Evolutionary conservation across 345 rosid species (phyloP).

Genomic region (Mangifera indica): DNA sequence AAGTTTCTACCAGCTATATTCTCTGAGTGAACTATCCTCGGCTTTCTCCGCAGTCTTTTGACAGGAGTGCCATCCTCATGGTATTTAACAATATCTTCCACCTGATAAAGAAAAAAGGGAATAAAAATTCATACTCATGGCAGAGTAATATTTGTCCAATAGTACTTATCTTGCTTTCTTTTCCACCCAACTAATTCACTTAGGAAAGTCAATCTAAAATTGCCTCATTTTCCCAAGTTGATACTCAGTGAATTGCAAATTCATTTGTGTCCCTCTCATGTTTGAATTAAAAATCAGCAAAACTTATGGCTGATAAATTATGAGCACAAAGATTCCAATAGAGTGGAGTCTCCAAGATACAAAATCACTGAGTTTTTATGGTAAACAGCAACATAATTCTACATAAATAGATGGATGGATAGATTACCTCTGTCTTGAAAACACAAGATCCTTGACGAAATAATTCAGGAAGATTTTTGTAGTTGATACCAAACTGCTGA

Average conservation of each 20-base stretch:
- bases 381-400: not conserved
- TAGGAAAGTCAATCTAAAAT: not conserved
- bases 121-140: not conserved
- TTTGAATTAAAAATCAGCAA: too few relatives aligned
- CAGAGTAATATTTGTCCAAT: not conserved
- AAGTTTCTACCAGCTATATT: slow-evolving; percentile 60
- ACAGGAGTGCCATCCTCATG: slow-evolving; percentile 66
- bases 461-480: slow-evolving; percentile 59
- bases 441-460: slow-evolving; percentile 89
- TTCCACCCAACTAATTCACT: not conserved
- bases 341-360: not conserved
- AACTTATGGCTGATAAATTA: not conserved
- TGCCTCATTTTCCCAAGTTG: not conserved
- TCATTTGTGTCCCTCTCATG: not conserved
- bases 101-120: slow-evolving; percentile 38
- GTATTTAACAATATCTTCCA: slow-evolving; percentile 70
- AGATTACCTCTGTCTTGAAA: slow-evolving; percentile 63
- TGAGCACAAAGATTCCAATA: not conserved
- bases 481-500: slow-evolving; percentile 75
- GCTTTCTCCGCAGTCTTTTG: slow-evolving; percentile 69
- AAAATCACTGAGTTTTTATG: not conserved
- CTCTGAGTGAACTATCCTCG: slow-evolving; percentile 47
- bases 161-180: not conserved
- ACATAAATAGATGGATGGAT: slow-evolving; percentile 6
- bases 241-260: too few relatives aligned